Conservation (phyloP, 2,329 filamentous ascomycete genomes). For the Fusarium duplospermum region DNA sequence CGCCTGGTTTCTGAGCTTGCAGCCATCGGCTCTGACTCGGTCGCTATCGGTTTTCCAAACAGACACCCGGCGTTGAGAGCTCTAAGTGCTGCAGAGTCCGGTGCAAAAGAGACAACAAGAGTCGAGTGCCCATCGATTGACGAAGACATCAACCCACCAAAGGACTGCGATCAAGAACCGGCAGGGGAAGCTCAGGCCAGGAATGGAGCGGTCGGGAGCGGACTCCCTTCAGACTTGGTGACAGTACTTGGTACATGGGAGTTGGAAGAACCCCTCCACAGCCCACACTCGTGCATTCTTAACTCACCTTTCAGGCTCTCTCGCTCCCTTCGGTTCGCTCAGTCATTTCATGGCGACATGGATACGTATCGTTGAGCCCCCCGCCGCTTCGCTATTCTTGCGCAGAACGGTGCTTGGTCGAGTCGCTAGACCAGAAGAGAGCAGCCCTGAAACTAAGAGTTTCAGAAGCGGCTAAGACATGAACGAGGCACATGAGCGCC, state of each 20-base stretch:
- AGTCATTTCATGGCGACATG: constrained; percentile 17
- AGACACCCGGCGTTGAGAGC: background rate
- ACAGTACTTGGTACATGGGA: constrained; percentile 18
- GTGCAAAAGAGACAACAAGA: background rate
- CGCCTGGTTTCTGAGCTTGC: constrained; percentile 3
- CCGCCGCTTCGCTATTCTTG: background rate
- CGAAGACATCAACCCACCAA: background rate
- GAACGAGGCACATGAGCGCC: background rate
- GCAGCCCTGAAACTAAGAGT: constrained; percentile 28
- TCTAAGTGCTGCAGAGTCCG: background rate
- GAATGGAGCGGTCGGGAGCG: constrained; percentile 31
- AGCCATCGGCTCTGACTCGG: constrained; percentile 25
- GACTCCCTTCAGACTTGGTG: constrained; percentile 27
- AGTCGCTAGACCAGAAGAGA: constrained; percentile 12
- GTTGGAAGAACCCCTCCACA: constrained; percentile 32
- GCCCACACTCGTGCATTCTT: constrained; percentile 27
- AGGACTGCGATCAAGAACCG: background rate
- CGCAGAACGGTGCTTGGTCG: background rate
- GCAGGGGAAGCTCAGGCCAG: constrained; percentile 25
- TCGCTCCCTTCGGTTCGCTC: constrained; percentile 9
- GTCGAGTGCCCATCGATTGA: background rate
- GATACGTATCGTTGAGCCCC: constrained; percentile 5
- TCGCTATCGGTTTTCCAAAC: background rate
- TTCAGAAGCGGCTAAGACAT: constrained; percentile 17
- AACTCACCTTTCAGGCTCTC: constrained; percentile 39